A percentile compares a stretch with the other conserved stretches of the same genome.
These are phyloP conservation scores for Dactylorhiza incarnata DNA, from an alignment of 106 monocot species.

Conservation along the genomic window DNA sequence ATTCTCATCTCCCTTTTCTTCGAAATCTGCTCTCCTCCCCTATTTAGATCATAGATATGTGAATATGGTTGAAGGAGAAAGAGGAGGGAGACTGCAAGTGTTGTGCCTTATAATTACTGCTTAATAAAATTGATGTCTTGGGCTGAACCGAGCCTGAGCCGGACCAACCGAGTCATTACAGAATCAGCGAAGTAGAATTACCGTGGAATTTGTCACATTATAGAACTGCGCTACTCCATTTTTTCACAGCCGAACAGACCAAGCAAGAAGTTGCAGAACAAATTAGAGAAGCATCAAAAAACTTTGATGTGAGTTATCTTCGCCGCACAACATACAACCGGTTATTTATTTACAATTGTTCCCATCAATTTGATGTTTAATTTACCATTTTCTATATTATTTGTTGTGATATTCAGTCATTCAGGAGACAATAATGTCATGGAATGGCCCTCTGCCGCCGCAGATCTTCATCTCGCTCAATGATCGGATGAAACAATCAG, in stretches of 20 bases:
- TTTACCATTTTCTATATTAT: neutral
- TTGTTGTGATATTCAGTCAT: neutral
- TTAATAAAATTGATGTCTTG: no score
- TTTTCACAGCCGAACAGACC: constrained; percentile 14
- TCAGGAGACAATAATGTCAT: constrained; percentile 7
- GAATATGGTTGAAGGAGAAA: no score
- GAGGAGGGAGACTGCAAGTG: no score
- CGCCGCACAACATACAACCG: no score
- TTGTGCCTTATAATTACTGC: no score
- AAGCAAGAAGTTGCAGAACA: constrained; percentile 21
- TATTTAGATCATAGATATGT: no score
- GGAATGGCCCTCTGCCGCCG: neutral
- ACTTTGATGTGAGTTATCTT: constrained; percentile 13
- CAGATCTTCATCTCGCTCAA: neutral
- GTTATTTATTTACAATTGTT: neutral
- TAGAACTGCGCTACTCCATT: neutral
- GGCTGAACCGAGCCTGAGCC: no score
- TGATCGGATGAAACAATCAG: neutral
- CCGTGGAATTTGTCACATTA: no score
- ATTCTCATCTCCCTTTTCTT: no score
- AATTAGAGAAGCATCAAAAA: constrained; percentile 24
- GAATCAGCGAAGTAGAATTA: no score
- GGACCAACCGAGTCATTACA: no score
- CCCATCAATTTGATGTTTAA: neutral
- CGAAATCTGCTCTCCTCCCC: no score